Evolutionary conservation across 768 basidiomycete species (phyloP), one percentile per base, ranked within the genome.

Genomic region (Asterophora lycoperdoides): DNA sequence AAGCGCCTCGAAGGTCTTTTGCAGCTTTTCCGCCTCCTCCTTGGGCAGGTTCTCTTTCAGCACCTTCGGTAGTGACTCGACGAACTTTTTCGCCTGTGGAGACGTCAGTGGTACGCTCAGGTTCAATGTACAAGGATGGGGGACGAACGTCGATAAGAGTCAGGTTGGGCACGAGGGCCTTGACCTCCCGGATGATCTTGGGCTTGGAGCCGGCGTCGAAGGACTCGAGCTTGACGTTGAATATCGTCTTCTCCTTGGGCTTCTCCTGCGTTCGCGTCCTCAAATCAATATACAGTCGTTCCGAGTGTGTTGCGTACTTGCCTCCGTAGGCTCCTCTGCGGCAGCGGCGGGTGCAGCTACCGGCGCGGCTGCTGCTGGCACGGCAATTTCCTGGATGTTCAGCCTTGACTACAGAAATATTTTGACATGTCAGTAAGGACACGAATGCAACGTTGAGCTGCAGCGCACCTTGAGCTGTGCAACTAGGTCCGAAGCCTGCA

Each of bases 201-300:
- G 96, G 89, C 69, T 99, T 99, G 44, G 89, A 76, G 9, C 80
- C 75, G 2, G 93, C 82, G 53, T 96, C 94, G 61, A 98, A 96
- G 40, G 92, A 92, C 64, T 95, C 92, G 35, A 99, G 79, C 68
- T 83, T 93, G 63, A 97, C 88, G 59, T 85, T 94, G 73, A 99
- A 99, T 29, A 94, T 78, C 14, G 93, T 96, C 83, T 98, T 98
- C 75, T 97, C 96, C 73, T 96, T 97, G 41, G 93, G 93, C 63
- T 94, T 96, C 68, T 93, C 92, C 85, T 92, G 54, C 17, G 49
- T 19, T 37, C 28, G 2, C 7, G 1, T 7, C 23, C 36, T 18
- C 36, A 47, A 15, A 9, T 18, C 36, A 47, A 15, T 13, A 29
- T 26, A 18, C 18, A 19, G n/a, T 34, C 1, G 18, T 17, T 13